Percentiles rank a stretch among this genome's conserved stretches.
phyloP scores from a whole-genome alignment of 2,329 filamentous ascomycete species.

The Xylariaceae sp. region DNA sequence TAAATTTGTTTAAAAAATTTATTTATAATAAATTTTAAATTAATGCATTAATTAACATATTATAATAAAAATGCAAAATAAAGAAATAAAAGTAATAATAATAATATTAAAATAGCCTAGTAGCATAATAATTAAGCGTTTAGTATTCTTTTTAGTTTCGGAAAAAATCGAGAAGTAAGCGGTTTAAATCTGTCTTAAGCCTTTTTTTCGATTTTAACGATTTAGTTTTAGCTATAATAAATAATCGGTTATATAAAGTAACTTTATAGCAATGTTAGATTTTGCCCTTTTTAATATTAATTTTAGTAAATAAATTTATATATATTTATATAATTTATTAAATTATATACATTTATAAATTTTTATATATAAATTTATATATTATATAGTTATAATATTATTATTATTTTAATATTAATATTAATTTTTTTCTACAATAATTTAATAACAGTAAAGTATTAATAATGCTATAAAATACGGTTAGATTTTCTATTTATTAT shows the following conservation, averaged over 20 bases:
- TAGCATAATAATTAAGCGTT: neutral
- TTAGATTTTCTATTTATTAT: slow-evolving; percentile 1
- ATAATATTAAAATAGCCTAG: neutral
- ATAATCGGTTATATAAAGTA: neutral
- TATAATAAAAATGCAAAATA: neutral
- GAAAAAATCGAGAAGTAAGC: neutral
- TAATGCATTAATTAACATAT: neutral
- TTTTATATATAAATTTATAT: neutral
- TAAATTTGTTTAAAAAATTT: neutral
- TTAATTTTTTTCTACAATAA: slow-evolving; percentile 1
- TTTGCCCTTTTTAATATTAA: neutral
- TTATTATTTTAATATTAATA: slow-evolving; percentile 1
- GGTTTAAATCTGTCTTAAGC: neutral
- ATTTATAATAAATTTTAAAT: neutral
- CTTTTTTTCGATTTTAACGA: neutral
- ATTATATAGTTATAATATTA: slow-evolving; percentile 2
- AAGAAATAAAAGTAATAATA: neutral
- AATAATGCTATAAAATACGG: too few relatives aligned
- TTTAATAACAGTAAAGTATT: too few relatives aligned
- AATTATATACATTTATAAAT: neutral
- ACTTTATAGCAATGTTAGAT: neutral
- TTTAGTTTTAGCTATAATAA: slow-evolving; percentile 1
- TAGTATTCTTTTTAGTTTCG: neutral
- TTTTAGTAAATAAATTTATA: neutral
- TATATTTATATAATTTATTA: neutral